phyloP scores from a whole-genome alignment of 2,329 filamentous ascomycete species.

The Scytalidium lignicola region DNA sequence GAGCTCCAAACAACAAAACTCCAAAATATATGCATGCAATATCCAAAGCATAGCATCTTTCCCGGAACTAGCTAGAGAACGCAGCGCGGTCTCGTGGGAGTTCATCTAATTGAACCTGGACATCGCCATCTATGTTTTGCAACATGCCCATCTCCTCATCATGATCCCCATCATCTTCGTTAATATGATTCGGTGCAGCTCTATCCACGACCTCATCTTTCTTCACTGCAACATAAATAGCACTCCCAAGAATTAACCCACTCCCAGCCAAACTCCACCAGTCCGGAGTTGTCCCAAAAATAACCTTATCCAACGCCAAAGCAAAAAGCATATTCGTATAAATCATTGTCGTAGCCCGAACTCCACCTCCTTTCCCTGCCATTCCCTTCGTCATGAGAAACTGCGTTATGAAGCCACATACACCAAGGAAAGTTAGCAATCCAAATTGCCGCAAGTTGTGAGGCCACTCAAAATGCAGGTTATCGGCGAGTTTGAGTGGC shows the following conservation, averaged over 20 bases:
- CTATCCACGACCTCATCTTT: constrained; percentile 7
- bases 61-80: neutral
- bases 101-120: neutral
- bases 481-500: constrained; percentile 28
- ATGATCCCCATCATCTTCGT: neutral
- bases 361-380: constrained; percentile 17
- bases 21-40: too few relatives aligned
- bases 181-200: neutral
- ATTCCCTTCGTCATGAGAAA: constrained; percentile 77
- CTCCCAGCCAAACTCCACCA: constrained; percentile 55
- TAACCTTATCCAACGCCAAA: constrained; percentile 55
- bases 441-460: constrained; percentile 47
- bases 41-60: too few relatives aligned
- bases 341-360: constrained; percentile 59
- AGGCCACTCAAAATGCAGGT: constrained; percentile 37
- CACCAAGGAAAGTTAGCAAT: constrained; percentile 62
- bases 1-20: too few relatives aligned
- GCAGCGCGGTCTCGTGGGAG: neutral
- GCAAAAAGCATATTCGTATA: constrained; percentile 70
- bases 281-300: constrained; percentile 57
- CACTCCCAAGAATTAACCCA: constrained; percentile 58
- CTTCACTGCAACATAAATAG: constrained; percentile 55
- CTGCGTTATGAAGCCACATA: constrained; percentile 79
- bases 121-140: neutral
- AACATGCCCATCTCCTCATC: constrained; percentile 16